These are phyloP conservation scores for Tarenaya hassleriana DNA, from an alignment of 345 rosid genomes.

Conservation along the genomic window DNA sequence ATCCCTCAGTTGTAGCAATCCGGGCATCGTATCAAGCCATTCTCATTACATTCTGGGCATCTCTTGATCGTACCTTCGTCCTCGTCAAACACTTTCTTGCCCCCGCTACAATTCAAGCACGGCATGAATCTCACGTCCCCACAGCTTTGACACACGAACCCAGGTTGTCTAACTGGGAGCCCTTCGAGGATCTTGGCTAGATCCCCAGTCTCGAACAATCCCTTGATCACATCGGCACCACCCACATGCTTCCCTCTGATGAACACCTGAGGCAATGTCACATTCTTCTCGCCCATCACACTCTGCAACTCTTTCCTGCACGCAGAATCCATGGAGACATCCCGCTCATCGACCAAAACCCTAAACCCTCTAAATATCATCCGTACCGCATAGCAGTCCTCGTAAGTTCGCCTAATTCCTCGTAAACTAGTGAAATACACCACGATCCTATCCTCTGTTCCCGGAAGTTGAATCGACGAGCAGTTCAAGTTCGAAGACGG, in stretches of 20 bases:
- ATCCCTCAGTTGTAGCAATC: slow-evolving; percentile 28
- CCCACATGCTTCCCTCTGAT: too few species aligned
- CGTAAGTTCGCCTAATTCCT: slow-evolving; percentile 72
- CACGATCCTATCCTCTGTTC: slow-evolving; percentile 82
- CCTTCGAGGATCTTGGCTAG: slow-evolving; percentile 41
- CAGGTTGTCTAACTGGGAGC: slow-evolving; percentile 25
- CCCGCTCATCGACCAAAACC: too few species aligned
- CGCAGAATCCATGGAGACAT: too few species aligned
- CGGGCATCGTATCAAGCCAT: slow-evolving; percentile 55
- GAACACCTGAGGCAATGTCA: too few species aligned
- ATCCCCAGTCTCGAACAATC: slow-evolving; percentile 48
- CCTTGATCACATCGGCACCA: slow-evolving; percentile 26
- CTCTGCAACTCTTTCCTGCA: too few species aligned
- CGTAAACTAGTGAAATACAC: slow-evolving; percentile 81
- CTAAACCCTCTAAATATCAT: too few species aligned
- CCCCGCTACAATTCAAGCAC: slow-evolving; percentile 49
- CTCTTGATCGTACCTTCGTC: slow-evolving; percentile 32
- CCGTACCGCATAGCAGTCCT: slow-evolving; percentile 10
- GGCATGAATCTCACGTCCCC: slow-evolving; percentile 57
- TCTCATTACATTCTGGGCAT: slow-evolving; percentile 58
- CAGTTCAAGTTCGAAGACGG: slow-evolving; percentile 27
- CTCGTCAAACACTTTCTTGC: slow-evolving; percentile 47
- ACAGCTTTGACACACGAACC: slow-evolving; percentile 38
- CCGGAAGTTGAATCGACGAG: slow-evolving; percentile 51
- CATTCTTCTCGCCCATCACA: too few species aligned